Percentiles rank a stretch among this genome's conserved stretches.
phyloP scores from a whole-genome alignment of 1,284 basidiomycete genomes.

The Ceratorhiza oryzae-sativae region DNA sequence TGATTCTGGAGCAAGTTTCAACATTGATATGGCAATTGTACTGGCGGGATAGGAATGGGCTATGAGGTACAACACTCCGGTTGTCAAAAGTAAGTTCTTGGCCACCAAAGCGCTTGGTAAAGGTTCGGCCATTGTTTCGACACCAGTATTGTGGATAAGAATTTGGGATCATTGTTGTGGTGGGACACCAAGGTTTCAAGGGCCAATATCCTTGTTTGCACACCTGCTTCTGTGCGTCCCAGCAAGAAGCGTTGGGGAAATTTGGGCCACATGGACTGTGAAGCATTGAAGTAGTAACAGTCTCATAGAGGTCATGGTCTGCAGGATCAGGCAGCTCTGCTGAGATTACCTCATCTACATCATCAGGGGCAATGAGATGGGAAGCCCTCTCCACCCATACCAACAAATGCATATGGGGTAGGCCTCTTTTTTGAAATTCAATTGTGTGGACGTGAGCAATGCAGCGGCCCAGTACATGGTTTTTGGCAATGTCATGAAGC shows the following conservation, averaged over 20 bases:
- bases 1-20: constrained; percentile 50
- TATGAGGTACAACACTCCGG: constrained; percentile 54
- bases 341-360: constrained; percentile 55
- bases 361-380: constrained; percentile 49
- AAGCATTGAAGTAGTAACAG: constrained; percentile 53
- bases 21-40: constrained; percentile 61
- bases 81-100: constrained; percentile 47
- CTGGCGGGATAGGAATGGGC: constrained; percentile 48
- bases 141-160: constrained; percentile 51
- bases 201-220: constrained; percentile 56
- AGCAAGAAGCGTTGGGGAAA: constrained; percentile 51
- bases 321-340: constrained; percentile 55
- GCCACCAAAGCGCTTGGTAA: background rate
- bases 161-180: constrained; percentile 52
- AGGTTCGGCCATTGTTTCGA: background rate
- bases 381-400: constrained; percentile 51
- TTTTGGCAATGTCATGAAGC: constrained; percentile 51
- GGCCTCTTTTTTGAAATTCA: constrained; percentile 61
- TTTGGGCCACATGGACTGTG: constrained; percentile 54
- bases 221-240: constrained; percentile 50
- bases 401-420: constrained; percentile 59
- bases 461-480: constrained; percentile 48
- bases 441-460: constrained; percentile 56
- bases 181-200: constrained; percentile 49
- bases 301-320: constrained; percentile 53